Percentiles rank a stretch among this genome's conserved stretches.
phyloP scores from a whole-genome alignment of 257 asterid species.

The Ilex asprella region DNA sequence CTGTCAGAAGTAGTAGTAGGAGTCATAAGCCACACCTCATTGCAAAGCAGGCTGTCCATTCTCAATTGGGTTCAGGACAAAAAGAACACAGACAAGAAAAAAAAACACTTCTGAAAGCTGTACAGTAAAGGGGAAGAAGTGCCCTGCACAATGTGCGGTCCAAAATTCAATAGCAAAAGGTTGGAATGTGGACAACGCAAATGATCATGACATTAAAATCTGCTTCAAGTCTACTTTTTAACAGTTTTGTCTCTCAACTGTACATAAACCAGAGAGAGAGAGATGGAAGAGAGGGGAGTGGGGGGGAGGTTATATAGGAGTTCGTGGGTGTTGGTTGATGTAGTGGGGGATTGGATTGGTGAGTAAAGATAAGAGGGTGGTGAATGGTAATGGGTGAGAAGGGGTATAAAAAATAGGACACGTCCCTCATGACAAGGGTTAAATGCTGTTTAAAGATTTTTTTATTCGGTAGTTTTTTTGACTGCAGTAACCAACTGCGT shows the following conservation, averaged over 20 bases:
- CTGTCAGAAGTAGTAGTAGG: slow-evolving; percentile 2
- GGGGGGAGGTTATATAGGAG: slow-evolving; percentile 21
- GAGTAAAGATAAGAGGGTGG: too few relatives aligned
- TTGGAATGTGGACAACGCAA: neutral
- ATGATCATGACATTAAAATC: slow-evolving; percentile 2
- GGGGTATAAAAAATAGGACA: slow-evolving; percentile 44
- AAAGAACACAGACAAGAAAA: too few relatives aligned
- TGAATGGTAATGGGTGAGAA: too few relatives aligned
- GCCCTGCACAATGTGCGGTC: neutral
- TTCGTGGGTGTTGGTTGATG: too few relatives aligned
- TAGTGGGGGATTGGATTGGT: too few relatives aligned
- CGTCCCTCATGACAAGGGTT: slow-evolving; percentile 67
- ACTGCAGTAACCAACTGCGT: slow-evolving; percentile 61
- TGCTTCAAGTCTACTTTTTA: too few relatives aligned
- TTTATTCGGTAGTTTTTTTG: slow-evolving; percentile 13
- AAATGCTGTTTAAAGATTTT: slow-evolving; percentile 32
- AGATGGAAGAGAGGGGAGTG: slow-evolving; percentile 10
- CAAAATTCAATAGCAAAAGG: neutral
- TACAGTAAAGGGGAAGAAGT: neutral
- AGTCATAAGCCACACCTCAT: slow-evolving; percentile 50
- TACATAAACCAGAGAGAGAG: slow-evolving; percentile 4
- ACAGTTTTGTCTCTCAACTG: neutral
- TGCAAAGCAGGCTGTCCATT: slow-evolving; percentile 52
- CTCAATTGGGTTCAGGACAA: neutral
- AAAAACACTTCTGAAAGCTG: too few relatives aligned